A percentile compares a stretch with the other conserved stretches of the same genome.
Evolutionary conservation across 495 filamentous ascomycete species (phyloP).

Genomic region (Viridothelium virens): DNA sequence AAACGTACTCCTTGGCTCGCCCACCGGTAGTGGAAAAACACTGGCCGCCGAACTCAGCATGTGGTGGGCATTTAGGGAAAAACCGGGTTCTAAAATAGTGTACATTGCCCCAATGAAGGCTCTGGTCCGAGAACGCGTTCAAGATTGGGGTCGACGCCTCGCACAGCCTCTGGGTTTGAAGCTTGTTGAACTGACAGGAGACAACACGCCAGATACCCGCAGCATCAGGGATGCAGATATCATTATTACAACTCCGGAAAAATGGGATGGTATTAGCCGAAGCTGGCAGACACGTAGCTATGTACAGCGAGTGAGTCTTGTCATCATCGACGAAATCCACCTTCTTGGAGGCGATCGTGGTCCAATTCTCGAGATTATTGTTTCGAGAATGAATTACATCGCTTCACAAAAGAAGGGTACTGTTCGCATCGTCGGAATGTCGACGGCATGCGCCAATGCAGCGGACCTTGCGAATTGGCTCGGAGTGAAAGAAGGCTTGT

Average conservation of each 20-base stretch:
- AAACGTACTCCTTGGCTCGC: constrained; percentile 93
- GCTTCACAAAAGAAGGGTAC: constrained; percentile 82
- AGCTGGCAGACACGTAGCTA: constrained; percentile 97
- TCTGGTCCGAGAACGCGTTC: constrained; percentile 89
- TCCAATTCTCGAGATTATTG: constrained; percentile 97
- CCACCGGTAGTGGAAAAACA: constrained; percentile 95
- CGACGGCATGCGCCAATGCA: constrained; percentile 94
- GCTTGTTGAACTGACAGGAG: constrained; percentile 92
- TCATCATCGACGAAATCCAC: constrained; percentile 99
- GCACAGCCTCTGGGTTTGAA: constrained; percentile 76
- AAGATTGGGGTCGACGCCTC: constrained; percentile 87
- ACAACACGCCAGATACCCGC: constrained; percentile 93
- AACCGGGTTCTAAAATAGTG: constrained; percentile 92
- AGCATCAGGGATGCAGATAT: constrained; percentile 94
- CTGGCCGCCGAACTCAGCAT: constrained; percentile 95
- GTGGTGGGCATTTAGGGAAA: constrained; percentile 99
- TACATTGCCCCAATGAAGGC: constrained; percentile 99
- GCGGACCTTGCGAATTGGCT: constrained; percentile 93
- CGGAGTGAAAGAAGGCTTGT: constrained; percentile 91
- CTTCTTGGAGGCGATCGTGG: constrained; percentile 90
- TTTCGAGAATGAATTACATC: constrained; percentile 99
- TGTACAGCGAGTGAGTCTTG: constrained; percentile 86
- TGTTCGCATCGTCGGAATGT: constrained; percentile 92
- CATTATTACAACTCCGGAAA: constrained; percentile 97
- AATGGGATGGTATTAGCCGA: constrained; percentile 99